phyloP scores from a whole-genome alignment of 108 stramenopile species.

The Cyclostephanos invisitatus region DNA sequence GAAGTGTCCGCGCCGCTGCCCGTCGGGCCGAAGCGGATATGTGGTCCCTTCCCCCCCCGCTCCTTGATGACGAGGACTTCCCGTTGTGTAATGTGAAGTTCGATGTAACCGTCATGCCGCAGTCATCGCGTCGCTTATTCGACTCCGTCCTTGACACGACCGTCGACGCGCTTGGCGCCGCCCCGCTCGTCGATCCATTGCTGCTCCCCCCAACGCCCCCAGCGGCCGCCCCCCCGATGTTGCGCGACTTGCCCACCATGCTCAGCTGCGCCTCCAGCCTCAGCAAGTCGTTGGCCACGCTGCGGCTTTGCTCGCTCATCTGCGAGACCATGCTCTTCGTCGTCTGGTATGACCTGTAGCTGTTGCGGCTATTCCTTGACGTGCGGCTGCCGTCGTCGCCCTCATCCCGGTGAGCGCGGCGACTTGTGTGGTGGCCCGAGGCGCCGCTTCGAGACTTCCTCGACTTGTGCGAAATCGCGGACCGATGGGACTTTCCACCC shows the following conservation, averaged over 20 bases:
- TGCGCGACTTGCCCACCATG: constrained; percentile 71
- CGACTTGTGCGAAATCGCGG: constrained; percentile 58
- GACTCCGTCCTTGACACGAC: constrained; percentile 19
- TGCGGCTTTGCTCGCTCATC: constrained; percentile 85
- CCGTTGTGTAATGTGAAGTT: constrained; percentile 26
- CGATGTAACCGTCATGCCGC: constrained; percentile 53
- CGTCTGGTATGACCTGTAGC: constrained; percentile 76
- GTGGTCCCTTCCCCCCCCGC: constrained; percentile 33
- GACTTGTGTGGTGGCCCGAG: constrained; percentile 32
- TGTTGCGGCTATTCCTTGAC: constrained; percentile 55
- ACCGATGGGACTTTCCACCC: constrained; percentile 72
- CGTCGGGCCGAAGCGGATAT: constrained; percentile 51
- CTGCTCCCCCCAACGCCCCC: constrained; percentile 33
- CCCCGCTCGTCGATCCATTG: constrained; percentile 34
- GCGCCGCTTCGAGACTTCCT: constrained; percentile 21
- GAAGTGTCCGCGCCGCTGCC: constrained; percentile 37
- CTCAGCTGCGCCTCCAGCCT: constrained; percentile 84
- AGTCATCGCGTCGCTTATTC: constrained; percentile 51
- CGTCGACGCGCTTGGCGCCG: constrained; percentile 19
- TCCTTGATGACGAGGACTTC: constrained; percentile 5
- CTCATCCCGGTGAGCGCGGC: constrained; percentile 9
- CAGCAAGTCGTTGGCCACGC: constrained; percentile 86
- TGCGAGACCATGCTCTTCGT: constrained; percentile 81
- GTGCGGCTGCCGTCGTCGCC: constrained; percentile 59
- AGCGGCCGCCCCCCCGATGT: constrained; percentile 22